A percentile compares a stretch with the other conserved stretches of the same genome.
Evolutionary conservation across 345 rosid species (phyloP).

Genomic region (Hirschfeldia incana): DNA sequence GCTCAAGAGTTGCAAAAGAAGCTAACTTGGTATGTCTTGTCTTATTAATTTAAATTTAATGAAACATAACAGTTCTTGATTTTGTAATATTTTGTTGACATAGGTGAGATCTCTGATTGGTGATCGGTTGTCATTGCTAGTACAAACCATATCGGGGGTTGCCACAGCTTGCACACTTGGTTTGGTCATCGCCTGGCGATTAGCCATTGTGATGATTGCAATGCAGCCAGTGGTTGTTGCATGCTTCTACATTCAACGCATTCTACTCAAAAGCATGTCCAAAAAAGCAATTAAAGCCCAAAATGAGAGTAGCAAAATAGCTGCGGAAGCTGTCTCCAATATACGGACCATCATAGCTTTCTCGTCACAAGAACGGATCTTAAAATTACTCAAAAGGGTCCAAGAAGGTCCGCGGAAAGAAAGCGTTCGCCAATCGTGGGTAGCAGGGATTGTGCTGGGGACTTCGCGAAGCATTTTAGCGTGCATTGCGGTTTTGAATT

Average conservation of each 20-base stretch:
- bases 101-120: conserved; percentile 67
- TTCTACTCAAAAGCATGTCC: conserved; percentile 47
- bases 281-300: conserved; percentile 51
- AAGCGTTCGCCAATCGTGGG: conserved; percentile 55
- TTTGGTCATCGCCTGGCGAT: conserved; percentile 57
- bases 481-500: conserved; percentile 45
- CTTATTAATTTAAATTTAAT: background rate
- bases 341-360: conserved; percentile 62
- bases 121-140: conserved; percentile 51
- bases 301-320: conserved; percentile 58
- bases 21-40: conserved; percentile 49
- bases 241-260: conserved; percentile 43
- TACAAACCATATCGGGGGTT: conserved; percentile 60
- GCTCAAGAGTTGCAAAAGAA: conserved; percentile 65
- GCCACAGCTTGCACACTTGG: conserved; percentile 58
- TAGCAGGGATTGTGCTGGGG: conserved; percentile 56
- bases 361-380: conserved; percentile 60
- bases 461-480: conserved; percentile 44
- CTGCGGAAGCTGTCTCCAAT: conserved; percentile 58
- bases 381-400: conserved; percentile 47
- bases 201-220: conserved; percentile 63
- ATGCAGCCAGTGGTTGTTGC: conserved; percentile 49
- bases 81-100: background rate
- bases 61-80: conserved; percentile 32
- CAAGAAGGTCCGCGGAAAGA: conserved; percentile 52